phyloP scores from a whole-genome alignment of 2,329 filamentous ascomycete species.

The Acrodontium crateriforme region DNA sequence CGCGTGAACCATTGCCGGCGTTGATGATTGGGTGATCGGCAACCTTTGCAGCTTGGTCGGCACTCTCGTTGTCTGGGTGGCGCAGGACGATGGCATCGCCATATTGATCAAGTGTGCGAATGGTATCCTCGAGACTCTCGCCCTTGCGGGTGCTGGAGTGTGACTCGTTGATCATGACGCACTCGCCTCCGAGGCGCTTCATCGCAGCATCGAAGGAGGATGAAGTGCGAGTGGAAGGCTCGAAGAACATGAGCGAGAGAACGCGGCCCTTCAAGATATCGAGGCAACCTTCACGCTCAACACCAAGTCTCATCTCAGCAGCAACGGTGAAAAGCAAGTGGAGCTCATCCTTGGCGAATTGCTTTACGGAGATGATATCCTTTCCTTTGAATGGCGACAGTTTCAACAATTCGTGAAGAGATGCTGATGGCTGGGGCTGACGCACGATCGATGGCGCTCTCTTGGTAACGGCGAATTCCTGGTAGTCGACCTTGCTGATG shows the following conservation, averaged over 20 bases:
- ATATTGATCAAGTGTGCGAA: conserved; percentile 88
- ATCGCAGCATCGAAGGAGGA: conserved; percentile 95
- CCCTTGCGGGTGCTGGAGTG: conserved; percentile 89
- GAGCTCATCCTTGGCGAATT: conserved; percentile 76
- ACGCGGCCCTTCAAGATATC: conserved; percentile 76
- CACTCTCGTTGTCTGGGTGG: conserved; percentile 71
- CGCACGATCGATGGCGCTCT: conserved; percentile 16
- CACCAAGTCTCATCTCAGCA: conserved; percentile 91
- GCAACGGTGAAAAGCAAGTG: conserved; percentile 93
- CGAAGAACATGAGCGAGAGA: conserved; percentile 89
- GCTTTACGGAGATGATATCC: conserved; percentile 81
- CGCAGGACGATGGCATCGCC: conserved; percentile 91
- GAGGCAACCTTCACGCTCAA: conserved; percentile 81
- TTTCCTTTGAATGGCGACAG: conserved; percentile 78
- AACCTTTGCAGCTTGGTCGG: conserved; percentile 71
- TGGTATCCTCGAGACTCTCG: conserved; percentile 81
- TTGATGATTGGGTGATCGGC: conserved; percentile 90
- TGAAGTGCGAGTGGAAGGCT: conserved; percentile 91
- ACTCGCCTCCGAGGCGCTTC: conserved; percentile 89
- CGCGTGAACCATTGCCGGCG: conserved; percentile 85
- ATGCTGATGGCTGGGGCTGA: conserved; percentile 37
- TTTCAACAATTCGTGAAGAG: conserved; percentile 58
- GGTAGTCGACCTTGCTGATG: conserved; percentile 73
- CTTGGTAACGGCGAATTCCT: conserved; percentile 51
- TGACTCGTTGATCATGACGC: conserved; percentile 65